Conservation (phyloP, 176 grass and related monocot genomes). For the Otatea glauca region DNA sequence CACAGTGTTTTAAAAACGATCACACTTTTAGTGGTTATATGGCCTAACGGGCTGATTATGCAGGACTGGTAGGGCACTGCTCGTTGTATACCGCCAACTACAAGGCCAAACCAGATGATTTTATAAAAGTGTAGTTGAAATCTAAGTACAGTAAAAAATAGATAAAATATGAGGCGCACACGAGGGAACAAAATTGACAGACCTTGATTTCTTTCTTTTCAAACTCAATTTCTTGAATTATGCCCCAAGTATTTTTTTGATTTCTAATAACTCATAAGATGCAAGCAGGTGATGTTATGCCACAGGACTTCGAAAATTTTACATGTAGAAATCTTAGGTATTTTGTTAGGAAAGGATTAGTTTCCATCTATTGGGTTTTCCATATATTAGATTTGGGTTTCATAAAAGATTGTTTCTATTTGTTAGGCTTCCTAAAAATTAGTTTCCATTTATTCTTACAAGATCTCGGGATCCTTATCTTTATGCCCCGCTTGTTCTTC, state of each 20-base stretch:
- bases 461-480: not conserved
- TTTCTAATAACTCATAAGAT: not conserved
- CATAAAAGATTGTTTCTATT: slow-evolving; percentile 1
- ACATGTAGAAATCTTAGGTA: not conserved
- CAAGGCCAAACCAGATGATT: not conserved
- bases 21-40: slow-evolving; percentile 5
- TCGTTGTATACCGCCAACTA: slow-evolving; percentile 2
- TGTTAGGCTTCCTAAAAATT: not conserved
- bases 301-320: not conserved
- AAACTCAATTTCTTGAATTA: not conserved
- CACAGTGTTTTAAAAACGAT: not conserved
- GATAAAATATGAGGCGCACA: too few species aligned
- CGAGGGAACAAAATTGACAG: not conserved
- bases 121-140: not conserved
- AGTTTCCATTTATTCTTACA: not conserved
- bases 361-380: not conserved
- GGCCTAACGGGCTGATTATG: not conserved
- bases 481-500: not conserved
- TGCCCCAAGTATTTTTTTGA: not conserved
- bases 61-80: not conserved
- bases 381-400: slow-evolving; percentile 3
- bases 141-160: not conserved
- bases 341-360: slow-evolving; percentile 5
- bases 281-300: not conserved
- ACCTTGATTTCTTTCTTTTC: not conserved